Evolutionary conservation across 352 stramenopile species (phyloP).

Genomic region (Aphanomyces invadans): DNA sequence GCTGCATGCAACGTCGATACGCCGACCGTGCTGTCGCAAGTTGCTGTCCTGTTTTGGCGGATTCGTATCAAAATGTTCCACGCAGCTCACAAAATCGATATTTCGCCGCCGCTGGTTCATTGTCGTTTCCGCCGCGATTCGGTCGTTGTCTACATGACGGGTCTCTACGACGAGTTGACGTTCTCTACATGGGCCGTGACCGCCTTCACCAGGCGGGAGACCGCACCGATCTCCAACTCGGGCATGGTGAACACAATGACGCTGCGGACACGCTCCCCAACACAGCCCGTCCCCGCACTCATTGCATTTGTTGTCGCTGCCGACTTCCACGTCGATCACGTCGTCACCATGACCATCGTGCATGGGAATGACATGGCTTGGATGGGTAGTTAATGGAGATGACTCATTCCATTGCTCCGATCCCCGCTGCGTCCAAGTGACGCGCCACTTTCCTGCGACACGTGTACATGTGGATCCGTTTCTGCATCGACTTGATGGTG

Average conservation of each 20-base stretch:
- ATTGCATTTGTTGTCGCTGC: slow-evolving; percentile 63
- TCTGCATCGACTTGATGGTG: too few relatives aligned
- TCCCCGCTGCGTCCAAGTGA: too few relatives aligned
- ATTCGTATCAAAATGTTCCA: slow-evolving; percentile 55
- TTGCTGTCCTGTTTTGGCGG: slow-evolving; percentile 50
- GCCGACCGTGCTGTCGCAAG: slow-evolving; percentile 33
- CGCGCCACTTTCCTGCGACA: too few relatives aligned
- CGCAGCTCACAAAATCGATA: slow-evolving; percentile 51
- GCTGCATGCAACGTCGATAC: slow-evolving; percentile 35
- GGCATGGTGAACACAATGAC: slow-evolving; percentile 74
- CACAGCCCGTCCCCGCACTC: slow-evolving; percentile 40
- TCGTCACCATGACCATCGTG: slow-evolving; percentile 68
- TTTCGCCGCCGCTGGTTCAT: slow-evolving; percentile 56
- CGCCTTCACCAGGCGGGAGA: slow-evolving; percentile 57
- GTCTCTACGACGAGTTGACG: slow-evolving; percentile 38
- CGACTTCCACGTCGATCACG: slow-evolving; percentile 68
- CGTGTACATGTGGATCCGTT: too few relatives aligned
- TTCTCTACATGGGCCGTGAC: slow-evolving; percentile 41
- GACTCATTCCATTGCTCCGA: too few relatives aligned
- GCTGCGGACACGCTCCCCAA: slow-evolving; percentile 57
- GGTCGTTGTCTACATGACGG: slow-evolving; percentile 66
- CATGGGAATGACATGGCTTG: slow-evolving; percentile 78
- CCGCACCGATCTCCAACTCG: slow-evolving; percentile 62
- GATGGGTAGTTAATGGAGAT: too few relatives aligned
- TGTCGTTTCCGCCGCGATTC: slow-evolving; percentile 61